Evolutionary conservation across 768 basidiomycete genomes (phyloP), one percentile per base, ranked within the genome.

Genomic region (Amanita rubescens): DNA sequence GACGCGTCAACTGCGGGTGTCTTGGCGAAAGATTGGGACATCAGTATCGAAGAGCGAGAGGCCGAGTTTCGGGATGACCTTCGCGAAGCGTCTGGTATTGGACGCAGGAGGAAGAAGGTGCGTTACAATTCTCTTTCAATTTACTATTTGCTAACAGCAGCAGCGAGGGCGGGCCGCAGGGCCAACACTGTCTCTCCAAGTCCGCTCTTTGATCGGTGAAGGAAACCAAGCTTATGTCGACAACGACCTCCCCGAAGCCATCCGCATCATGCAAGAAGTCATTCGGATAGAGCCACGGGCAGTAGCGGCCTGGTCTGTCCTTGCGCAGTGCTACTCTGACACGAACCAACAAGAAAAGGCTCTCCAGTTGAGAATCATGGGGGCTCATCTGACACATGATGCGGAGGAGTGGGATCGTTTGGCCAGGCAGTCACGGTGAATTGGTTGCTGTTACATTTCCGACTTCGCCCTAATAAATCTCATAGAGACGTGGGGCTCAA

Each of bases 201-300:
- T 87, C 11, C 77, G 77, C 49, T 73, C 79, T 0, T 71, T 95
- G 15, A 82, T 97, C 48, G 91, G 92, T 24, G 82, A 87, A 51
- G 94, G 90, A 19, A 94, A 94, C 63, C 82, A 88, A 61, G 87
- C 87, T 2, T 96, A 90, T 66, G 80, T 94, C 47, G 81, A 86
- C 60, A 79, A 73, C 55, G 69, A 90, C 52, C 69, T 83, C 8
- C 68, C 74, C 2, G 77, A 85, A 59, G 85, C 92, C 1, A 82
- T 92, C 33, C 79, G 82, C 17, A 77, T 85, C 22, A 89, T 94
- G 80, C 84, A 87, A 63, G 92, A 98, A 63, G 90, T 96, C 58
- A 92, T 99, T 51, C 82, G 91, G 8, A 90, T 94, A 53, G 95
- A 99, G 64, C 92, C 94, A 2, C 81, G 88, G 15, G 87, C 92